These are phyloP conservation scores for Artomyces pyxidatus DNA, from an alignment of 768 basidiomycete genomes.

Conservation along the genomic window DNA sequence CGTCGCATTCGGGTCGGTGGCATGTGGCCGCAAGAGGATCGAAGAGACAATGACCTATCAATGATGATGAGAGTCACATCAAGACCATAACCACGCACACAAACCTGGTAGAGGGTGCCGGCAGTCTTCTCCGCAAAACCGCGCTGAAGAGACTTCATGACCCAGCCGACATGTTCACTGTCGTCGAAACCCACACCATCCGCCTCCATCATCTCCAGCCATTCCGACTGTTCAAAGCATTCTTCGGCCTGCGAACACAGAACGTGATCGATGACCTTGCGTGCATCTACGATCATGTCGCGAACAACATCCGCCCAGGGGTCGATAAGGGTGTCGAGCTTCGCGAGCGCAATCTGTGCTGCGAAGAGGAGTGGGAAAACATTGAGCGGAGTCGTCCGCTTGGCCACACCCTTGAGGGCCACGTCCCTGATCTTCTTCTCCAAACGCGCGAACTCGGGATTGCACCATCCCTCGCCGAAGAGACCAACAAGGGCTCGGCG, in stretches of 20 bases:
- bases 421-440: constrained; percentile 55
- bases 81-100: too few species aligned
- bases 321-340: constrained; percentile 50
- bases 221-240: constrained; percentile 63
- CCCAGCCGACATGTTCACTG: constrained; percentile 67
- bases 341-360: constrained; percentile 50
- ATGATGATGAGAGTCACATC: too few species aligned
- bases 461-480: constrained; percentile 88
- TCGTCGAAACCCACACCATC: constrained; percentile 74
- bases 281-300: constrained; percentile 58
- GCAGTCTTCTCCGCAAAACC: constrained; percentile 61
- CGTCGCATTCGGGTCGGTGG: constrained; percentile 46
- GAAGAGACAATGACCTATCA: constrained; percentile 61
- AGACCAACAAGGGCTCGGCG: constrained; percentile 71
- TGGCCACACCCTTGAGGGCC: constrained; percentile 66
- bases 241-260: constrained; percentile 50
- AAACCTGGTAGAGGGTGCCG: constrained; percentile 68
- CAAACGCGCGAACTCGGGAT: constrained; percentile 67
- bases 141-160: constrained; percentile 57
- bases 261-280: constrained; percentile 55
- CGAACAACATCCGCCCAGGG: constrained; percentile 61
- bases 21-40: constrained; percentile 62
- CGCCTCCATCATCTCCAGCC: constrained; percentile 65
- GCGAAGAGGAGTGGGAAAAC: constrained; percentile 64
- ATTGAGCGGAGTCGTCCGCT: constrained; percentile 58